A percentile compares a stretch with the other conserved stretches of the same genome.
Conservation (phyloP, 805 yeast species). For the Starmerella bombicola region DNA sequence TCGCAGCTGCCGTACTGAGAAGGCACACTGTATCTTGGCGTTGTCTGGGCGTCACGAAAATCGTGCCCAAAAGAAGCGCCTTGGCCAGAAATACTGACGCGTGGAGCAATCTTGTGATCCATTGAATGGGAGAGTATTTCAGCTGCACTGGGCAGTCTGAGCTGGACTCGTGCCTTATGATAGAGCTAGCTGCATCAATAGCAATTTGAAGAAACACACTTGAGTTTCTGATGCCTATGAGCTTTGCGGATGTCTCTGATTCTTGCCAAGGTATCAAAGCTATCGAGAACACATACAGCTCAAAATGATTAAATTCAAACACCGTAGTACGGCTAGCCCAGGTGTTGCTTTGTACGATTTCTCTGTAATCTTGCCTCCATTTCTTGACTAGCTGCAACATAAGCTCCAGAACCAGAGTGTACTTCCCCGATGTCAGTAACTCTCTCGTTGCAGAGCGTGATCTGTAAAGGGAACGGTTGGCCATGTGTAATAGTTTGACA, state of each 20-base stretch:
- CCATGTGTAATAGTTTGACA: conserved; percentile 63
- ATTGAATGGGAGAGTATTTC: conserved; percentile 74
- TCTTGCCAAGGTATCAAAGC: conserved; percentile 44
- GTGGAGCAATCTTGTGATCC: conserved; percentile 74
- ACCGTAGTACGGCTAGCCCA: conserved; percentile 60
- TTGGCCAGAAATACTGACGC: conserved; percentile 84
- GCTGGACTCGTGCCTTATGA: conserved; percentile 48
- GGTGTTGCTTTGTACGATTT: conserved; percentile 19
- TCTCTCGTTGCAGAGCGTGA: conserved; percentile 27
- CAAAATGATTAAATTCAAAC: conserved; percentile 73
- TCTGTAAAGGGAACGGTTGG: conserved; percentile 72
- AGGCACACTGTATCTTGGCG: neutral
- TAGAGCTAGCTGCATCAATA: conserved; percentile 68
- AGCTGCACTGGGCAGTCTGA: conserved; percentile 49
- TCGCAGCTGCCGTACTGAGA: neutral
- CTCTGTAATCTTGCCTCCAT: conserved; percentile 56
- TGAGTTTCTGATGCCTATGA: conserved; percentile 48
- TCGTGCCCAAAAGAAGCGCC: conserved; percentile 38
- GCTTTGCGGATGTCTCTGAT: conserved; percentile 20
- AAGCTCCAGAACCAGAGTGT: conserved; percentile 56
- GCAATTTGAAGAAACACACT: conserved; percentile 64
- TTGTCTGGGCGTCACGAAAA: neutral
- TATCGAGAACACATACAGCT: conserved; percentile 66
- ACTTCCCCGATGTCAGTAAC: conserved; percentile 29
- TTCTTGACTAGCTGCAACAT: conserved; percentile 61